Evolutionary conservation across 306 rosid genomes (phyloP).

Genomic region (Notholithocarpus densiflorus): DNA sequence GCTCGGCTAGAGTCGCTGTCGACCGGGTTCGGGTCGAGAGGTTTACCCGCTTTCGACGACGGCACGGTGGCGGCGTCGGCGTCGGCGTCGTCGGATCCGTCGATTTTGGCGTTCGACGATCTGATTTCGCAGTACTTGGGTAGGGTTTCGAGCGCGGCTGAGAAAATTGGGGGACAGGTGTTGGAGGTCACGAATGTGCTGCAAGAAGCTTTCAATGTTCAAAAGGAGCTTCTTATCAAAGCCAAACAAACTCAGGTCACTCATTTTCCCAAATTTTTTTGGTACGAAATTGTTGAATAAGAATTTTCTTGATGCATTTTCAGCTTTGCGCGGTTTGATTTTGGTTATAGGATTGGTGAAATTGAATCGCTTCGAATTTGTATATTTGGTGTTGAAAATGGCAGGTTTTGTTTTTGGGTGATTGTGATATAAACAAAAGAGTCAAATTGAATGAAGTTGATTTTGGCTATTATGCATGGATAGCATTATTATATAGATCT

Average conservation of each 20-base stretch:
- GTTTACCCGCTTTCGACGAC: conserved; percentile 16
- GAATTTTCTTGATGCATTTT: neutral
- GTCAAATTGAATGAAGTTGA: neutral
- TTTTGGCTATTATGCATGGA: neutral
- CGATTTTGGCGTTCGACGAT: conserved; percentile 67
- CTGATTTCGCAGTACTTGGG: conserved; percentile 46
- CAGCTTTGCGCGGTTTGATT: too few relatives aligned
- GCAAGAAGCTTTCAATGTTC: conserved; percentile 62
- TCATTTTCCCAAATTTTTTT: neutral
- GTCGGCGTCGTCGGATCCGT: conserved; percentile 53
- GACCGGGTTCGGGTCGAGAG: conserved; percentile 20
- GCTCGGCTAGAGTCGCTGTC: conserved; percentile 67
- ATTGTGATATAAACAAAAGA: neutral
- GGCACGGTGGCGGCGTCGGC: conserved; percentile 29
- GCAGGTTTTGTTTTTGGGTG: too few relatives aligned
- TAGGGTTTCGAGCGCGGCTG: conserved; percentile 61
- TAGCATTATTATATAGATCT: neutral
- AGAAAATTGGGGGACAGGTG: conserved; percentile 78
- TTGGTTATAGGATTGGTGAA: too few relatives aligned
- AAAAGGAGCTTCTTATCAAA: conserved; percentile 64
- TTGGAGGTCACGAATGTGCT: conserved; percentile 50
- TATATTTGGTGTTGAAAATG: too few relatives aligned
- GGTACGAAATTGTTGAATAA: too few relatives aligned
- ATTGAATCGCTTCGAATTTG: too few relatives aligned
- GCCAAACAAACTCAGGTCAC: conserved; percentile 72